Percentiles rank a stretch among this genome's conserved stretches.
Conservation (phyloP, 331 rosid species). For the Malus hybrid region DNA sequence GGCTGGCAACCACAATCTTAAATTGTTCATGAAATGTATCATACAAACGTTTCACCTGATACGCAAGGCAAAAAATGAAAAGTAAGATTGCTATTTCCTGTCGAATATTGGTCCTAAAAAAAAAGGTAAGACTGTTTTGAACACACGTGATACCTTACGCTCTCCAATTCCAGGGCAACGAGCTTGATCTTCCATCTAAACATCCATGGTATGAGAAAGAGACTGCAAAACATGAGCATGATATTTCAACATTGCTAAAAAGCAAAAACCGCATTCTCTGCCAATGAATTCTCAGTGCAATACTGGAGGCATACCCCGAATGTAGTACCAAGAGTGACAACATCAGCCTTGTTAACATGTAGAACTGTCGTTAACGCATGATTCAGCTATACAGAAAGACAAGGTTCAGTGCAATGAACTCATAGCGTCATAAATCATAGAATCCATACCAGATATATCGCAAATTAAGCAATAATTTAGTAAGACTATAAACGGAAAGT, state of each 20-base stretch:
- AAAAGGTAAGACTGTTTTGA: background rate
- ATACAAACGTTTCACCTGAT: constrained; percentile 79
- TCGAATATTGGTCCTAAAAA: constrained; percentile 1
- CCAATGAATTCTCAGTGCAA: background rate
- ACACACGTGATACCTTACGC: constrained; percentile 58
- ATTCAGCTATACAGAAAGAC: constrained; percentile 47
- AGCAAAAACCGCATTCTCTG: background rate
- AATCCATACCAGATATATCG: background rate
- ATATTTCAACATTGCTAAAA: background rate
- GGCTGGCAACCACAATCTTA: constrained; percentile 58
- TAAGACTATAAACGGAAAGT: background rate
- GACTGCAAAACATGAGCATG: constrained; percentile 47
- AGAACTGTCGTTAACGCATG: constrained; percentile 85
- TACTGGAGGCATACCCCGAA: constrained; percentile 58
- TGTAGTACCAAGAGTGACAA: constrained; percentile 91
- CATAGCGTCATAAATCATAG: background rate
- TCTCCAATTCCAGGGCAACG: constrained; percentile 99
- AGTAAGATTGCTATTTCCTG: background rate
- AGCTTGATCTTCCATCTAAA: constrained; percentile 97
- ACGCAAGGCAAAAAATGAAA: background rate
- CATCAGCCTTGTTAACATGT: constrained; percentile 94
- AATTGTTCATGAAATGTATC: constrained; percentile 95
- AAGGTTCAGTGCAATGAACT: constrained; percentile 15
- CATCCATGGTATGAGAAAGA: constrained; percentile 86
- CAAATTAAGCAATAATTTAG: constrained; percentile 6